phyloP scores from a whole-genome alignment of 495 filamentous ascomycete species.

The Lophium mytilinum region DNA sequence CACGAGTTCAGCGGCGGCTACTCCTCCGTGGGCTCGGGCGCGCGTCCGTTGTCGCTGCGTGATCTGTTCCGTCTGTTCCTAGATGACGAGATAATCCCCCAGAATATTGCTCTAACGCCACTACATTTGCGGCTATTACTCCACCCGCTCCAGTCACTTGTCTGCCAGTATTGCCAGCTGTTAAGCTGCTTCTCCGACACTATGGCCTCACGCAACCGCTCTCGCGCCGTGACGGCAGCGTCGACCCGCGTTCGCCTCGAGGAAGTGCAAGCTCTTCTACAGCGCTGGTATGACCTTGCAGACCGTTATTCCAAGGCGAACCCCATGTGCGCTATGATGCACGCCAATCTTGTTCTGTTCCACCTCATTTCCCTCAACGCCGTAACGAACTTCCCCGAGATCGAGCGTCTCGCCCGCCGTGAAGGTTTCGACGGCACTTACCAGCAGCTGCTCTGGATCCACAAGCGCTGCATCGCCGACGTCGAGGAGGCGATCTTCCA shows the following conservation, averaged over 20 bases:
- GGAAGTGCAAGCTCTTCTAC: constrained; percentile 48
- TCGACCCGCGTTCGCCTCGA: constrained; percentile 45
- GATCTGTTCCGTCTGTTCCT: constrained; percentile 48
- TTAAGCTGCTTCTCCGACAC: constrained; percentile 36
- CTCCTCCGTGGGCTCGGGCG: constrained; percentile 36
- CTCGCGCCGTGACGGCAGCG: constrained; percentile 39
- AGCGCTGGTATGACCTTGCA: constrained; percentile 51
- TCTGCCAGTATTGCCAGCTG: constrained; percentile 35
- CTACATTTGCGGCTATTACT: constrained; percentile 35
- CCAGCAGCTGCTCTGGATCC: constrained; percentile 39
- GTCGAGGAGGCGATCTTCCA: constrained; percentile 51
- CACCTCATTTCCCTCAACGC: constrained; percentile 56
- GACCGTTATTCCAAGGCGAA: constrained; percentile 33
- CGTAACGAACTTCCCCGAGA: constrained; percentile 49
- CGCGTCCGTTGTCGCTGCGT: constrained; percentile 42
- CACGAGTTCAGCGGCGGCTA: constrained; percentile 39
- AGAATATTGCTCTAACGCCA: constrained; percentile 34
- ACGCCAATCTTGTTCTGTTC: constrained; percentile 53
- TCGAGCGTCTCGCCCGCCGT: constrained; percentile 49
- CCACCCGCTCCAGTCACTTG: constrained; percentile 34
- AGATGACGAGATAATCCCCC: constrained; percentile 33
- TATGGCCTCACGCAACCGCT: constrained; percentile 28
- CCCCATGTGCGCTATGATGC: constrained; percentile 35
- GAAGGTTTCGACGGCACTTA: constrained; percentile 43
- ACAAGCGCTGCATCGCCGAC: constrained; percentile 47